Conservation (phyloP, 2,329 filamentous ascomycete genomes). For the Monosporascus sp. region DNA sequence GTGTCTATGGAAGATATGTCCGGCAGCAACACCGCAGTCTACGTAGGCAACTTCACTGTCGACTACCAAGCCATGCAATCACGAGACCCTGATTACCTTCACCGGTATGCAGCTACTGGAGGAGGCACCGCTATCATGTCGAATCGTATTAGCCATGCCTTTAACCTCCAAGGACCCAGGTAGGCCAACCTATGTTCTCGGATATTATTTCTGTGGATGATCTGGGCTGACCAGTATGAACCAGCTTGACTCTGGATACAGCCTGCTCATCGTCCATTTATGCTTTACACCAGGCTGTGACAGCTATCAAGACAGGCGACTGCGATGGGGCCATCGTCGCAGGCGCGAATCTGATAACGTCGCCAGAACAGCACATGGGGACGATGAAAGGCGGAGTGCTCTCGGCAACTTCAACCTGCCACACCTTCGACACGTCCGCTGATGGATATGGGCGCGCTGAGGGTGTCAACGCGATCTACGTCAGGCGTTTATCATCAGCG, state of each 20-base stretch:
- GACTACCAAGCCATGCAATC: constrained; percentile 14
- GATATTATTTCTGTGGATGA: neutral
- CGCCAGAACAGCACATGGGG: constrained; percentile 14
- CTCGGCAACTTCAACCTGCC: constrained; percentile 30
- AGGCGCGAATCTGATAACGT: constrained; percentile 16
- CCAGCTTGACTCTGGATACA: constrained; percentile 23
- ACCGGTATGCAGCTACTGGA: constrained; percentile 23
- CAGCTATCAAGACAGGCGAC: constrained; percentile 10
- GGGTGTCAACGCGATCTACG: constrained; percentile 36
- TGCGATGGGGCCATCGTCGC: constrained; percentile 22
- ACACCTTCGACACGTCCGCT: constrained; percentile 38
- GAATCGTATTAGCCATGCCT: constrained; percentile 29
- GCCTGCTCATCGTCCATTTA: constrained; percentile 28
- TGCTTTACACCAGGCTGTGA: constrained; percentile 13
- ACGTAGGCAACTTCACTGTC: constrained; percentile 21
- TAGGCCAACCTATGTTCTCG: neutral
- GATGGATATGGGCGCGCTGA: constrained; percentile 50
- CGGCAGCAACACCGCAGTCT: constrained; percentile 12
- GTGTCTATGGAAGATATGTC: constrained; percentile 4
- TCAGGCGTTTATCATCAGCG: constrained; percentile 40
- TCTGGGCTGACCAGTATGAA: neutral
- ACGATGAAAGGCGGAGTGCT: constrained; percentile 26
- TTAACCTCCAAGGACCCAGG: constrained; percentile 27
- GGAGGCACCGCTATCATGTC: constrained; percentile 19
- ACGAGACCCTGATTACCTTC: constrained; percentile 18